Conservation (phyloP, 2,329 filamentous ascomycete genomes). For the Colletotrichum sp. region DNA sequence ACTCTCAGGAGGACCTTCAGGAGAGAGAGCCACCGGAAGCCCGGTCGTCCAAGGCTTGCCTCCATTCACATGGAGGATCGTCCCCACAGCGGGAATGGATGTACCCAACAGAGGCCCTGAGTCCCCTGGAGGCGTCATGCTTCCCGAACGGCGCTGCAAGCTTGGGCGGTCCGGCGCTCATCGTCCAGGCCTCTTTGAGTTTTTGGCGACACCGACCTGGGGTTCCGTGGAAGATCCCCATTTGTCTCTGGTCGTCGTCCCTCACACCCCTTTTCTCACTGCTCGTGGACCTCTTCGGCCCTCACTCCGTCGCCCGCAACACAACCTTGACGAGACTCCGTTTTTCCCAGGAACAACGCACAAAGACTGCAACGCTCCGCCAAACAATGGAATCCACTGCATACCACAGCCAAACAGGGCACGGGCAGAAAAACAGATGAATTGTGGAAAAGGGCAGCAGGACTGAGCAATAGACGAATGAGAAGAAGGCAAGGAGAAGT, state of each 20-base stretch:
- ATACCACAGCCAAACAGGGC: background rate
- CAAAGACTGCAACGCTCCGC: background rate
- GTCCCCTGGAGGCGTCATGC: constrained; percentile 9
- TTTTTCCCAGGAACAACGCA: background rate
- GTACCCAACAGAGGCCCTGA: background rate
- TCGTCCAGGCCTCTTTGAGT: background rate
- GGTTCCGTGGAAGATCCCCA: background rate
- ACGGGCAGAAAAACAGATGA: background rate
- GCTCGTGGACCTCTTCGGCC: constrained; percentile 5
- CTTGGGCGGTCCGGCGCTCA: constrained; percentile 3
- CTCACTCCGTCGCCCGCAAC: background rate
- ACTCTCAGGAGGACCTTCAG: background rate
- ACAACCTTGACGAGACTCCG: background rate
- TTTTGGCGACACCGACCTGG: background rate
- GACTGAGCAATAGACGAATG: background rate
- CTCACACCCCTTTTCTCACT: background rate
- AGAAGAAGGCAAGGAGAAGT: background rate
- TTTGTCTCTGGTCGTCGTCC: background rate
- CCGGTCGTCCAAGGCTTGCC: background rate
- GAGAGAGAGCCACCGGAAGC: background rate
- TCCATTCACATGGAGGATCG: background rate
- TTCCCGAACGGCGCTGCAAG: constrained; percentile 15
- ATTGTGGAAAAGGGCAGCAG: constrained; percentile 4
- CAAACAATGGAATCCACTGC: background rate
- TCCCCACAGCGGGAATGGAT: background rate